Percentiles rank a stretch among this genome's conserved stretches.
phyloP scores from a whole-genome alignment of 345 rosid species.

The Pelargonium nanum region DNA sequence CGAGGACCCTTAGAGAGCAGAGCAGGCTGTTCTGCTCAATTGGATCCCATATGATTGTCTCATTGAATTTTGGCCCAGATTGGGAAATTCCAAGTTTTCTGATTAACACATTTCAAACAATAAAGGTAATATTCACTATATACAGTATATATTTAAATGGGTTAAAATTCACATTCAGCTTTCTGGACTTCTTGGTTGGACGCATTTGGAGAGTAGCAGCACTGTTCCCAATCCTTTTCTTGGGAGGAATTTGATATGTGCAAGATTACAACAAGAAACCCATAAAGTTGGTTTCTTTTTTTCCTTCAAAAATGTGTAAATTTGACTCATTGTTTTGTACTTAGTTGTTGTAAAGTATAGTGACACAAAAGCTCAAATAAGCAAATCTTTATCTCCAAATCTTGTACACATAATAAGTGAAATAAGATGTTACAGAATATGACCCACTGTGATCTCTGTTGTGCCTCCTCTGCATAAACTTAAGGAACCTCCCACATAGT shows the following conservation, averaged over 20 bases:
- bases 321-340: not conserved
- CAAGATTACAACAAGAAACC: slow-evolving; percentile 13
- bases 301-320: too few relatives aligned
- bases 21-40: too few relatives aligned
- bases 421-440: not conserved
- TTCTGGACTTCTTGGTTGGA: slow-evolving; percentile 12
- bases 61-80: too few relatives aligned
- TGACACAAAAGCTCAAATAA: not conserved
- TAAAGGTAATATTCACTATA: too few relatives aligned
- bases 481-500: not conserved
- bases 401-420: not conserved
- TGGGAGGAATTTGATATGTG: slow-evolving; percentile 13
- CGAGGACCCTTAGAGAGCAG: too few relatives aligned
- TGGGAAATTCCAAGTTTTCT: too few relatives aligned
- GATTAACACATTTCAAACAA: too few relatives aligned
- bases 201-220: slow-evolving; percentile 6
- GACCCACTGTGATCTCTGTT: not conserved
- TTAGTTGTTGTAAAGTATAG: not conserved
- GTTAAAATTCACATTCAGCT: slow-evolving; percentile 7
- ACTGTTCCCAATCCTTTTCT: slow-evolving; percentile 1
- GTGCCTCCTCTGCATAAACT: not conserved
- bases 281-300: not conserved
- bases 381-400: not conserved
- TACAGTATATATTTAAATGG: too few relatives aligned
- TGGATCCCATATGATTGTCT: too few relatives aligned